Conservation (phyloP, 306 rosid genomes). For the Trichosanthes cucumerina region DNA sequence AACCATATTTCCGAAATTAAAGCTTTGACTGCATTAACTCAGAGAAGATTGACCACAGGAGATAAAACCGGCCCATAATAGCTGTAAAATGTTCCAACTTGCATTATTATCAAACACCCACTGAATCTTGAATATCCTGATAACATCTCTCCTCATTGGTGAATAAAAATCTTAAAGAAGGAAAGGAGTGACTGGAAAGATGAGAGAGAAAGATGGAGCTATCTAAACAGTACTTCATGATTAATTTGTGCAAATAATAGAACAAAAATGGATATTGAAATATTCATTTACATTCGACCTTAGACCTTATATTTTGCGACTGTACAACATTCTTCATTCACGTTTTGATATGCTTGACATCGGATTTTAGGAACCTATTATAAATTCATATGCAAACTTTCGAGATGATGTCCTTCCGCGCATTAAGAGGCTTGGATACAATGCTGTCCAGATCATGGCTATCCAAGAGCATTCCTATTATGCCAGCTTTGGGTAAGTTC, state of each 20-base stretch:
- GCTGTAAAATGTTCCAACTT: too few relatives aligned
- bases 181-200: neutral
- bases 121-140: too few relatives aligned
- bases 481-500: slow-evolving; percentile 91
- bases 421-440: slow-evolving; percentile 79
- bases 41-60: too few relatives aligned
- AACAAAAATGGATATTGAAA: neutral
- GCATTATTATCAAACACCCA: too few relatives aligned
- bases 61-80: too few relatives aligned
- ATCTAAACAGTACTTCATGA: neutral
- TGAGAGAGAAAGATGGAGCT: neutral
- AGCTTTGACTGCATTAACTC: too few relatives aligned
- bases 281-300: neutral
- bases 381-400: slow-evolving; percentile 68
- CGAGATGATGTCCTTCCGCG: slow-evolving; percentile 86
- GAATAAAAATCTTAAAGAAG: neutral
- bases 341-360: slow-evolving; percentile 3
- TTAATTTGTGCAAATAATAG: neutral
- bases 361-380: slow-evolving; percentile 64
- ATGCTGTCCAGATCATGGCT: slow-evolving; percentile 99
- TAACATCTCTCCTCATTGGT: too few relatives aligned
- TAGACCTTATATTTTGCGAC: neutral
- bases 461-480: slow-evolving; percentile 97
- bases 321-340: neutral
- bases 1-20: too few relatives aligned